Percentiles rank a stretch among this genome's conserved stretches.
Conservation (phyloP, 768 basidiomycete species). For the Saitozyma podzolica region DNA sequence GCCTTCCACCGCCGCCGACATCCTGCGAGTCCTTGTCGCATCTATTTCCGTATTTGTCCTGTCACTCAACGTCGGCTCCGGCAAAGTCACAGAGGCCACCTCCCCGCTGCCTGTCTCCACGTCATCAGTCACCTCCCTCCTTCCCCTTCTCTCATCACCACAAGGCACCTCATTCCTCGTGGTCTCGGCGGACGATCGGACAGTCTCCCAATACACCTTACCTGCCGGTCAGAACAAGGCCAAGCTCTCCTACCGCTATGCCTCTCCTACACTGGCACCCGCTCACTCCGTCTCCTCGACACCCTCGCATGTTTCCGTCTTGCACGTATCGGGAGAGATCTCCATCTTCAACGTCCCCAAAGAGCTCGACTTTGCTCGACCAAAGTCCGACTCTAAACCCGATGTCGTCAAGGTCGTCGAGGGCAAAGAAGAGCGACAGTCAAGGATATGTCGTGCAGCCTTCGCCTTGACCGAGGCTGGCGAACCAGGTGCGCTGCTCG, state of each 20-base stretch:
- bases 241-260: slow-evolving; percentile 42
- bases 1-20: slow-evolving; percentile 23
- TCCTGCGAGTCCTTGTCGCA: slow-evolving; percentile 33
- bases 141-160: slow-evolving; percentile 28
- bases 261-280: slow-evolving; percentile 42
- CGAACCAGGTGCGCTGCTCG: slow-evolving; percentile 22
- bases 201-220: slow-evolving; percentile 44
- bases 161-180: slow-evolving; percentile 38
- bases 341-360: slow-evolving; percentile 43
- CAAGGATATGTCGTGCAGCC: slow-evolving; percentile 23
- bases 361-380: slow-evolving; percentile 33
- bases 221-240: slow-evolving; percentile 16
- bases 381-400: slow-evolving; percentile 41
- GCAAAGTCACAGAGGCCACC: slow-evolving; percentile 28
- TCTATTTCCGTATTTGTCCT: slow-evolving; percentile 29
- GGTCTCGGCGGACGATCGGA: slow-evolving; percentile 37
- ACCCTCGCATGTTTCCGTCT: slow-evolving; percentile 29
- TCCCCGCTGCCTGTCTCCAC: slow-evolving; percentile 41
- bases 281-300: slow-evolving; percentile 41
- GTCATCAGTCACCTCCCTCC: slow-evolving; percentile 32
- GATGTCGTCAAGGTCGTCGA: slow-evolving; percentile 29
- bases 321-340: slow-evolving; percentile 48
- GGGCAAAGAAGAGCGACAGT: slow-evolving; percentile 35
- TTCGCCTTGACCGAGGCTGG: slow-evolving; percentile 17
- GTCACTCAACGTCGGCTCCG: slow-evolving; percentile 28